Base-by-base conservation (phyloP, 2,329 filamentous ascomycete genomes). In the Aureobasidium sp. region DNA sequence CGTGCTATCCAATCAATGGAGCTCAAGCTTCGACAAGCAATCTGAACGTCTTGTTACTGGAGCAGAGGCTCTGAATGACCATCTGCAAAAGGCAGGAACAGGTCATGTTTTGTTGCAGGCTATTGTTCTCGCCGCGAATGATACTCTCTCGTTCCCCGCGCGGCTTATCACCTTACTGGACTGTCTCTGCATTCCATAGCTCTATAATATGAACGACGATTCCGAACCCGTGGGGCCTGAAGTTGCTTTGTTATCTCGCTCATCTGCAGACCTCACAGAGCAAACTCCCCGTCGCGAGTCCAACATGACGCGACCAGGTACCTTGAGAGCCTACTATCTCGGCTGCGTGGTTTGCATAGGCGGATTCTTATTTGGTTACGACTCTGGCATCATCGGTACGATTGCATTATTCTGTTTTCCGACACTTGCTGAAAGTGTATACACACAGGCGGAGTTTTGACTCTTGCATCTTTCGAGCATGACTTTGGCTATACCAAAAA, bases 271-370 rank as follows among this genome's bases (percentile, higher is more conserved):
- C 11, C 21, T 32, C 13, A 13, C n/a, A 5, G 34, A 39, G 16
- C 55, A 14, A 25, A 11, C n/a, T 32, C 7, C 37, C 14, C 55
- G 27, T 49, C 25, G 42, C 44, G 16, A 49, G 29, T 34, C 37
- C 32, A 48, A 30, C n/a, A 63, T 60, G 61, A 59, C 55, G 42
- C 55, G 55, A 9, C 10, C 70, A 27, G 78, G 78, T 29, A 75
- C 70, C 59, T 65, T 79, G 37, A 72, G 80, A 61, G 78, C 79
- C 34, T 83, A 81, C 67, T 82, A 76, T 75, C 74, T 83, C 10
- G 79, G 78, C 3, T 72, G 72, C 1, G 76, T 82, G 3, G 76
- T 81, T 13, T 83, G 79, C 65, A 77, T 80, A 64, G 80, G 79
- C 7, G 80, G 80, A 0, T 79, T 80, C 64, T 67, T 79, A 1